Conservation (phyloP, 208 protist species). For the Leishmania amazonensis region DNA sequence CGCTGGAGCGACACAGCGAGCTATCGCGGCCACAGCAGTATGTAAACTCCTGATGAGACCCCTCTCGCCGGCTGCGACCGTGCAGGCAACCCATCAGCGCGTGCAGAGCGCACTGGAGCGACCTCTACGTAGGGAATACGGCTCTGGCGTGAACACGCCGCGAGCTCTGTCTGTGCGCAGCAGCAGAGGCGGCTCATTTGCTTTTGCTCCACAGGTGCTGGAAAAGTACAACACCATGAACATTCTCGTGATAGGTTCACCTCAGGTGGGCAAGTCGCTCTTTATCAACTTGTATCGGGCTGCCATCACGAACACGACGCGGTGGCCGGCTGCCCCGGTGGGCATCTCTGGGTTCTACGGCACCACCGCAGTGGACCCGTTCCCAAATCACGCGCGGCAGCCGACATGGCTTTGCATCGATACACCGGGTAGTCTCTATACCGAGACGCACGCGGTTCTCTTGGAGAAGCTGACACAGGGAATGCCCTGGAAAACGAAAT, state of each 20-base stretch:
- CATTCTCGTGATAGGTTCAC: constrained; percentile 76
- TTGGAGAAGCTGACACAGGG: constrained; percentile 59
- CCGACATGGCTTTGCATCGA: constrained; percentile 84
- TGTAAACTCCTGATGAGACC: neutral
- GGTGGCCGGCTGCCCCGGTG: constrained; percentile 77
- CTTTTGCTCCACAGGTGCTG: constrained; percentile 20
- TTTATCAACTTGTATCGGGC: constrained; percentile 81
- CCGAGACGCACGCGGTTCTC: constrained; percentile 30
- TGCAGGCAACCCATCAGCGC: constrained; percentile 12
- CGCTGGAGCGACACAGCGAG: neutral
- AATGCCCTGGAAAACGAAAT: constrained; percentile 73
- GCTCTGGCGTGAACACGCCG: neutral
- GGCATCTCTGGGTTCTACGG: constrained; percentile 83
- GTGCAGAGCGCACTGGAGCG: constrained; percentile 14
- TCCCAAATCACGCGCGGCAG: constrained; percentile 60
- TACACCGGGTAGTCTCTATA: constrained; percentile 77
- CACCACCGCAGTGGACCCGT: constrained; percentile 72
- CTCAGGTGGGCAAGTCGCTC: constrained; percentile 80
- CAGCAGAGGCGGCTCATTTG: constrained; percentile 31
- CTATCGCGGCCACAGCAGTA: constrained; percentile 1
- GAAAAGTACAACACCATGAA: constrained; percentile 43
- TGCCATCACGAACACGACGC: constrained; percentile 54
- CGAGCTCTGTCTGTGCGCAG: constrained; percentile 17
- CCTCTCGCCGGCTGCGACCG: neutral
- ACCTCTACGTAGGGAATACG: neutral